Conservation (phyloP, 768 basidiomycete species). For the Obba rivulosa region DNA sequence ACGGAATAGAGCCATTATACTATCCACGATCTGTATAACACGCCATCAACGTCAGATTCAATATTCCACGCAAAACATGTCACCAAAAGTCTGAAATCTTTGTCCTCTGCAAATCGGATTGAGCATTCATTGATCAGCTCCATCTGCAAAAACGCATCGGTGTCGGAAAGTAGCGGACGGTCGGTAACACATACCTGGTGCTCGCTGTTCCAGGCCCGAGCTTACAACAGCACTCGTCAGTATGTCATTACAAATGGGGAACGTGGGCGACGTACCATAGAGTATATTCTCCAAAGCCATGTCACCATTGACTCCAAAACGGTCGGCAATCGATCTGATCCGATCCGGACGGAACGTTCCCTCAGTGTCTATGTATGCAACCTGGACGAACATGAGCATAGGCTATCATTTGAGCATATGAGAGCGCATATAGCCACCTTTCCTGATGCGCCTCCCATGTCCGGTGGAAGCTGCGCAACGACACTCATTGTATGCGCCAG, state of each 20-base stretch:
- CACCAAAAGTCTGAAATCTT: slow-evolving; percentile 72
- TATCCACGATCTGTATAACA: slow-evolving; percentile 74
- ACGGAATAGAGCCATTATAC: slow-evolving; percentile 95
- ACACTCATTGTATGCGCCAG: slow-evolving; percentile 95
- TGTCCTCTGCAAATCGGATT: slow-evolving; percentile 84
- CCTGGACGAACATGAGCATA: slow-evolving; percentile 34
- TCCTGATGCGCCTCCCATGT: slow-evolving; percentile 87
- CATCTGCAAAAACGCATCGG: slow-evolving; percentile 47
- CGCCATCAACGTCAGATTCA: not conserved
- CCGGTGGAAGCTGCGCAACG: slow-evolving; percentile 79
- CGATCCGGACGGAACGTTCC: slow-evolving; percentile 96
- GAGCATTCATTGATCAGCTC: slow-evolving; percentile 89
- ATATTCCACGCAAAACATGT: not conserved
- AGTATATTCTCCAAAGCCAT: slow-evolving; percentile 87
- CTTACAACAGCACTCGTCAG: slow-evolving; percentile 34
- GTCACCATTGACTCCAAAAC: slow-evolving; percentile 88
- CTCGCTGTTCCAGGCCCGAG: slow-evolving; percentile 88
- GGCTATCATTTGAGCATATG: not conserved
- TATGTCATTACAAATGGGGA: not conserved
- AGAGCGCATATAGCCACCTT: slow-evolving; percentile 43
- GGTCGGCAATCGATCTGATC: slow-evolving; percentile 83
- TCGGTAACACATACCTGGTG: slow-evolving; percentile 57
- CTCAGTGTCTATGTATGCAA: slow-evolving; percentile 92
- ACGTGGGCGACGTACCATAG: slow-evolving; percentile 50
- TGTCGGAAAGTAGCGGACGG: not conserved